phyloP scores from a whole-genome alignment of 2,329 filamentous ascomycete genomes.

The Sarocladiaceae sp. region DNA sequence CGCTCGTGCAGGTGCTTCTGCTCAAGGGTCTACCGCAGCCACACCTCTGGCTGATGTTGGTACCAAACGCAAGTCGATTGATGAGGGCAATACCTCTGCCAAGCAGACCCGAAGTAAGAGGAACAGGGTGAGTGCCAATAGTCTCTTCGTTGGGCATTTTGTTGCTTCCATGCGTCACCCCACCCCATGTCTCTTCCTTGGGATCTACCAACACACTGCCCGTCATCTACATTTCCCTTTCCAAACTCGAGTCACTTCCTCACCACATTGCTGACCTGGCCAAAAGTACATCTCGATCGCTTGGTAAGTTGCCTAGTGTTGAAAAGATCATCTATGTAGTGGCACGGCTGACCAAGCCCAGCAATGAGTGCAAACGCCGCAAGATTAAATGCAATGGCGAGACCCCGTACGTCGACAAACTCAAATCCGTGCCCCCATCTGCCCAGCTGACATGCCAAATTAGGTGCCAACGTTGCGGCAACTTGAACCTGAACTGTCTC shows the following conservation, averaged over 20 bases:
- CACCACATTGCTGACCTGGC: neutral
- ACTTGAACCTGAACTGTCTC: constrained; percentile 59
- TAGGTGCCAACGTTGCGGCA: constrained; percentile 57
- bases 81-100: constrained; percentile 29
- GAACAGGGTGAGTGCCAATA: constrained; percentile 42
- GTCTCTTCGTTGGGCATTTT: constrained; percentile 2
- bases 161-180: too few relatives aligned
- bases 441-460: neutral
- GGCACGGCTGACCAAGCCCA: constrained; percentile 21
- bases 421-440: neutral
- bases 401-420: constrained; percentile 31
- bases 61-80: constrained; percentile 31
- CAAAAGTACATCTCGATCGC: constrained; percentile 54
- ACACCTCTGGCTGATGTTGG: neutral
- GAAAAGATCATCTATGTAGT: too few relatives aligned
- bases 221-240: neutral
- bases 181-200: constrained; percentile 5
- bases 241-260: too few relatives aligned
- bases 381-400: constrained; percentile 72
- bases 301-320: constrained; percentile 36
- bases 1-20: constrained; percentile 25
- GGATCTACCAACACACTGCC: too few relatives aligned
- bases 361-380: constrained; percentile 68
- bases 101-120: constrained; percentile 55
- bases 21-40: neutral